These are phyloP conservation scores for Termitomyces sp. DNA, from an alignment of 768 basidiomycete species.

Conservation along the genomic window DNA sequence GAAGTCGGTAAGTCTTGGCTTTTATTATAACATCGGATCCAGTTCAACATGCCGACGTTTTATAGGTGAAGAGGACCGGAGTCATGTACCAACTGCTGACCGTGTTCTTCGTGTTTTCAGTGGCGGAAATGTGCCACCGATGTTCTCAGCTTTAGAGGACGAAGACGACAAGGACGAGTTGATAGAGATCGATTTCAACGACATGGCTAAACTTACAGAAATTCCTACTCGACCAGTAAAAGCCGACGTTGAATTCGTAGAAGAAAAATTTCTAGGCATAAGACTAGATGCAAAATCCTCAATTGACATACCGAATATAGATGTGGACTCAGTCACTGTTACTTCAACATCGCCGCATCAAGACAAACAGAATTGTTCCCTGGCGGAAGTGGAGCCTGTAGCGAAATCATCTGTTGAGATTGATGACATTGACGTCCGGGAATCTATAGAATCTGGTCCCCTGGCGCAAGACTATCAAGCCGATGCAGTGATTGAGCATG, in stretches of 20 bases:
- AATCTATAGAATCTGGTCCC: neutral
- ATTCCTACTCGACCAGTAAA: slow-evolving; percentile 12
- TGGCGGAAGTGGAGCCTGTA: neutral
- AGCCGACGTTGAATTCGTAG: slow-evolving; percentile 14
- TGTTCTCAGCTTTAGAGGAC: slow-evolving; percentile 21
- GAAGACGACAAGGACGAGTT: slow-evolving; percentile 32
- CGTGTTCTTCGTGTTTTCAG: slow-evolving; percentile 60
- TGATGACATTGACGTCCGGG: neutral
- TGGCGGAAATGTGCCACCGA: slow-evolving; percentile 18
- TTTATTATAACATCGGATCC: neutral
- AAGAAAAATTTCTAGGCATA: slow-evolving; percentile 33
- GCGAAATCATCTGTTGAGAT: neutral
- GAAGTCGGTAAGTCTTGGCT: slow-evolving; percentile 37
- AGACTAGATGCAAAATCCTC: slow-evolving; percentile 10
- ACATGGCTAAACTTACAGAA: slow-evolving; percentile 43
- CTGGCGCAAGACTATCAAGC: neutral
- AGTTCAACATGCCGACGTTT: neutral
- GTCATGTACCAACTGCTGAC: slow-evolving; percentile 67
- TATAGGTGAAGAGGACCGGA: slow-evolving; percentile 42
- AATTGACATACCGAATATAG: neutral
- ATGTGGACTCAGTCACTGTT: neutral
- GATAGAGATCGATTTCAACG: slow-evolving; percentile 63
- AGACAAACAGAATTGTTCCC: neutral
- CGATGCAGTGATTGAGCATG: neutral
- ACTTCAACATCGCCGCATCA: neutral